These are phyloP conservation scores for Colletotrichum sidae DNA, from an alignment of 2,329 filamentous ascomycete genomes.

Conservation along the genomic window DNA sequence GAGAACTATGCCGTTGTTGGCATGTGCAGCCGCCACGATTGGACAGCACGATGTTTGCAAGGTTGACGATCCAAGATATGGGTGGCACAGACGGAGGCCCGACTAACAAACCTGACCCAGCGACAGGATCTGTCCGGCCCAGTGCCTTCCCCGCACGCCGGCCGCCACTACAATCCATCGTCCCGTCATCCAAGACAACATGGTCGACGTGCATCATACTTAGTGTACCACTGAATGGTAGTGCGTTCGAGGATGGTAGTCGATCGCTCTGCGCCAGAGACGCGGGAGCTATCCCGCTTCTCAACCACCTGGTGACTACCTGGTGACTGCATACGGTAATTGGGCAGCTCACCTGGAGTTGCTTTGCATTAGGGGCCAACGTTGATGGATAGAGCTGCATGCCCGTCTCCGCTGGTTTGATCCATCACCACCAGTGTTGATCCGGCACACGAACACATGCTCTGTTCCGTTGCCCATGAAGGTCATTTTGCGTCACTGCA, in stretches of 20 bases:
- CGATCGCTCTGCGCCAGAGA: too few relatives aligned
- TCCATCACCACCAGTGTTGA: slow-evolving; percentile 16
- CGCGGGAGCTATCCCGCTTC: too few relatives aligned
- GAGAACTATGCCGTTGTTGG: slow-evolving; percentile 36
- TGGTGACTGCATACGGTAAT: background rate
- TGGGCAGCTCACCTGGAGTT: slow-evolving; percentile 1
- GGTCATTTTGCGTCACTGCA: background rate
- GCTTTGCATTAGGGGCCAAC: slow-evolving; percentile 16
- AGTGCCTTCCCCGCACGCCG: slow-evolving; percentile 25
- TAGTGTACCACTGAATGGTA: too few relatives aligned
- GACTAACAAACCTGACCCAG: slow-evolving; percentile 27
- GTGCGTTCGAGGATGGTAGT: too few relatives aligned
- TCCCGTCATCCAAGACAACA: too few relatives aligned
- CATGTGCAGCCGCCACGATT: slow-evolving; percentile 35
- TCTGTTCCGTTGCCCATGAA: slow-evolving; percentile 4
- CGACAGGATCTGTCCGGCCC: slow-evolving; percentile 17
- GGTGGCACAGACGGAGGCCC: slow-evolving; percentile 10
- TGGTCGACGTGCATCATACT: too few relatives aligned
- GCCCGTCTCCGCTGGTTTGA: slow-evolving; percentile 21
- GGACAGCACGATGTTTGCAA: slow-evolving; percentile 4
- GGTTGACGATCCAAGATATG: slow-evolving; percentile 16
- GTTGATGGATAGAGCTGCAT: slow-evolving; percentile 26
- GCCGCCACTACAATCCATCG: background rate
- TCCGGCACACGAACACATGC: slow-evolving; percentile 28
- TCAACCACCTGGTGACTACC: slow-evolving; percentile 18